These are phyloP conservation scores for Euphorbia lathyris DNA, from an alignment of 345 rosid genomes.

Conservation along the genomic window DNA sequence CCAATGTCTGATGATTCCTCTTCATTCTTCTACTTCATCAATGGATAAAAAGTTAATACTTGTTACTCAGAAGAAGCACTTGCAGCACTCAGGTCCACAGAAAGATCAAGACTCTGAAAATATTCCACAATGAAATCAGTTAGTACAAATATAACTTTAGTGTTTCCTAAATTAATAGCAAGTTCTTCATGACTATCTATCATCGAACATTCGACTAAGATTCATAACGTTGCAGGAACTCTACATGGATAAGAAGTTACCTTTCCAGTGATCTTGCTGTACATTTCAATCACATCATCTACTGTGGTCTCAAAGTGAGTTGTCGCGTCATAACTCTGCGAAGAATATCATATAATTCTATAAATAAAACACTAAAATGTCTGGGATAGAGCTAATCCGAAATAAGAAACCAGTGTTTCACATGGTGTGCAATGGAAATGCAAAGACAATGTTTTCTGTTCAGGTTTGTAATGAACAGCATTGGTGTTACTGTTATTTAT, in stretches of 20 bases:
- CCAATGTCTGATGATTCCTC: background rate
- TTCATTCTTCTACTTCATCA: background rate
- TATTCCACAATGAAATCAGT: conserved; percentile 10
- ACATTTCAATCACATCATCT: conserved; percentile 66
- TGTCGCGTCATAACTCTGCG: conserved; percentile 82
- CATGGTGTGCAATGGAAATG: too few relatives aligned
- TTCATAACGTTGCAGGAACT: background rate
- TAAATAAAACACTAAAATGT: background rate
- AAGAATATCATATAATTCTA: conserved; percentile 5
- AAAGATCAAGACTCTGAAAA: conserved; percentile 62
- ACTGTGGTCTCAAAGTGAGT: conserved; percentile 86
- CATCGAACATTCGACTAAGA: too few relatives aligned
- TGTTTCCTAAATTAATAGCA: background rate
- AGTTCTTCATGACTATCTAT: too few relatives aligned
- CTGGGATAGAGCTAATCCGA: background rate
- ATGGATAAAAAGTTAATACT: background rate
- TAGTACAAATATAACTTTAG: background rate
- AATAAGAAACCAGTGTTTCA: background rate
- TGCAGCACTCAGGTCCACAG: conserved; percentile 83
- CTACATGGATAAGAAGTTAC: conserved; percentile 23
- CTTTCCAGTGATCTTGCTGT: conserved; percentile 85
- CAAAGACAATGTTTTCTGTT: too few relatives aligned
- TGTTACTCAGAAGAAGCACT: conserved; percentile 51
- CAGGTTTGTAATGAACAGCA: too few relatives aligned
- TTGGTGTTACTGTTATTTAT: too few relatives aligned